Evolutionary conservation across 2,329 filamentous ascomycete genomes (phyloP).

Genomic region (Sporothrix dimorphospora): DNA sequence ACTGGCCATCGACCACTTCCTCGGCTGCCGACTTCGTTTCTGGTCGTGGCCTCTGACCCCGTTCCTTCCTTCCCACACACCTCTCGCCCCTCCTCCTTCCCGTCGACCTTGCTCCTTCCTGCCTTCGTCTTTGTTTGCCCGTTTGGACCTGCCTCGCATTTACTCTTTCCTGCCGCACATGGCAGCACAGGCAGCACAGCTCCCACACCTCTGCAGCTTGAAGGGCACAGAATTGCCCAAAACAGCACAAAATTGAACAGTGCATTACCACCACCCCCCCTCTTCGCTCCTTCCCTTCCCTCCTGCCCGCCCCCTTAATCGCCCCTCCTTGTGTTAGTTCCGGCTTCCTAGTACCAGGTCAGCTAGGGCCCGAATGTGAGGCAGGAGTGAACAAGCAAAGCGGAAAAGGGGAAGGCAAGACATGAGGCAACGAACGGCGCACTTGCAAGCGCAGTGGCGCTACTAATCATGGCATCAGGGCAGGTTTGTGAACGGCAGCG

Average conservation of each 20-base stretch:
- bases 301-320: background rate
- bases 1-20: constrained; percentile 12
- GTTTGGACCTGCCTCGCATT: background rate
- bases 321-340: background rate
- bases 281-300: background rate
- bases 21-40: constrained; percentile 23
- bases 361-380: constrained; percentile 9
- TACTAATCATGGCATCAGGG: constrained; percentile 4
- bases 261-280: background rate
- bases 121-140: background rate
- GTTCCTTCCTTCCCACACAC: background rate
- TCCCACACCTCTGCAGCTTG: background rate
- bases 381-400: background rate
- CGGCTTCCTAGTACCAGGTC: background rate
- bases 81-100: background rate
- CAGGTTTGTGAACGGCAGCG: background rate
- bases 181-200: background rate
- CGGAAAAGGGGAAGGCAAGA: background rate
- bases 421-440: background rate
- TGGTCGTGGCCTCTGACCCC: constrained; percentile 18
- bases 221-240: background rate
- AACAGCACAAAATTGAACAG: background rate
- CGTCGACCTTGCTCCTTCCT: background rate
- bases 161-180: background rate
- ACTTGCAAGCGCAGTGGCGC: constrained; percentile 16